Evolutionary conservation across 2,329 filamentous ascomycete genomes (phyloP).

Genomic region (Phialophora expanda): DNA sequence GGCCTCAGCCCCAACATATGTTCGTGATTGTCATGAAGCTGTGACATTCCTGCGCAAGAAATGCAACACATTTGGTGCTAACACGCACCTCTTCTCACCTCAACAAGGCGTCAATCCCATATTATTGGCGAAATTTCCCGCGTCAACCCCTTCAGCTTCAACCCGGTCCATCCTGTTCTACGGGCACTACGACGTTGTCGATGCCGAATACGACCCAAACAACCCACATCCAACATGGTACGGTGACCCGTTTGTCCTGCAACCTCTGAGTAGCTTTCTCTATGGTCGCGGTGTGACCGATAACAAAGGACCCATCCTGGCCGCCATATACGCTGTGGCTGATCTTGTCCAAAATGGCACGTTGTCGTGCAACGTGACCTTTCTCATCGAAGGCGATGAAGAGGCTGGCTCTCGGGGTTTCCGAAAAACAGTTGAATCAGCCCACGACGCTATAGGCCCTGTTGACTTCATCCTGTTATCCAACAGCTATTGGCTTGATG

Average conservation of each 20-base stretch:
- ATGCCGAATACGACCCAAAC: constrained; percentile 64
- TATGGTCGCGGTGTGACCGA: constrained; percentile 97
- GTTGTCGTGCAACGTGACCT: constrained; percentile 85
- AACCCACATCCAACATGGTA: constrained; percentile 66
- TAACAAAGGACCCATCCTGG: constrained; percentile 95
- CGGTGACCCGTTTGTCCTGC: constrained; percentile 85
- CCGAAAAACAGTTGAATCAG: constrained; percentile 75
- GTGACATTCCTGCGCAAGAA: constrained; percentile 88
- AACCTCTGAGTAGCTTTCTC: constrained; percentile 86
- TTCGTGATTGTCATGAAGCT: constrained; percentile 89
- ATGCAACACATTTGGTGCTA: constrained; percentile 88
- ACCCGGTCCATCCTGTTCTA: constrained; percentile 92
- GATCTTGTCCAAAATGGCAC: constrained; percentile 84
- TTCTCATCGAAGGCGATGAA: constrained; percentile 95
- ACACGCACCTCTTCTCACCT: constrained; percentile 87
- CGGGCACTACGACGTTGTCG: constrained; percentile 96
- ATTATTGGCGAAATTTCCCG: constrained; percentile 87
- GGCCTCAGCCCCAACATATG: constrained; percentile 82
- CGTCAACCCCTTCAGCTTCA: constrained; percentile 29
- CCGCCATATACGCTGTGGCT: constrained; percentile 89
- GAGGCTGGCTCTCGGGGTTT: constrained; percentile 94
- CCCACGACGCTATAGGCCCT: constrained; percentile 83
- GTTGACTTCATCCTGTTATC: constrained; percentile 94
- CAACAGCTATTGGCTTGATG: constrained; percentile 98
- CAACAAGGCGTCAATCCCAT: constrained; percentile 83